Evolutionary conservation across 202 grass and related monocot species (phyloP), one percentile per base, ranked within the genome.

Genomic region (Tripidium arundinaceum): DNA sequence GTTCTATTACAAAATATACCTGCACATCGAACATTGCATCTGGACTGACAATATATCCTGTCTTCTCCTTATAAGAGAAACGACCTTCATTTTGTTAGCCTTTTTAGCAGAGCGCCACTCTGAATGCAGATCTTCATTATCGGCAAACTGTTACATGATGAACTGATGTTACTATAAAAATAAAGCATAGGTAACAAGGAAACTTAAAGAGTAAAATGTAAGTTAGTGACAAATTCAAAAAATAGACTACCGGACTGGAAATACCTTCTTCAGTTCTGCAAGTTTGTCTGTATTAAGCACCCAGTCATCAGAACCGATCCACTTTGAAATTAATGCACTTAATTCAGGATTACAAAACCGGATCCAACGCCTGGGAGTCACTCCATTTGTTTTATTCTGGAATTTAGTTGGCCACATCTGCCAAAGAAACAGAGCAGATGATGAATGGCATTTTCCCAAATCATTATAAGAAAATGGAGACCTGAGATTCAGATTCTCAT

Each of bases 321-420:
- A 96, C 75, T 96, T 99, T 62, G 90, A 91, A 86, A 99, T 86
- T 39, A 96, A 90, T 71, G 86, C 62, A 85, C 96, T 99, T 75
- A 96, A 79, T 54, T 85, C 90, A 79, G 96, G 90, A 91, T 99
- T 99, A 80, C 92, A 99, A 91, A 99, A 99, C 37, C 65, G 69
- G 47, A 99, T 96, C 96, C 96, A 99, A 36, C 92, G 96, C 76
- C 96, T 95, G 57, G 96, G 96, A 81, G 96, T 99, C 62, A 99
- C 96, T 67, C 96, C 96, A 85, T 99, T 99, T 86, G 96, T 99
- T 88, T 99, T 99, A 81, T 99, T 99, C 62, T 99, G 96, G 68
- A 96, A 99, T 50, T 96, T 99, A 40, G 83, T 67, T 81, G 96
- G 92, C 90, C 96, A 99, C 90, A 96, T 89, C 96, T 99, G 85